Evolutionary conservation across 2,329 filamentous ascomycete species (phyloP), one percentile per base, ranked within the genome.

Genomic region (Monilinia aucupariae): DNA sequence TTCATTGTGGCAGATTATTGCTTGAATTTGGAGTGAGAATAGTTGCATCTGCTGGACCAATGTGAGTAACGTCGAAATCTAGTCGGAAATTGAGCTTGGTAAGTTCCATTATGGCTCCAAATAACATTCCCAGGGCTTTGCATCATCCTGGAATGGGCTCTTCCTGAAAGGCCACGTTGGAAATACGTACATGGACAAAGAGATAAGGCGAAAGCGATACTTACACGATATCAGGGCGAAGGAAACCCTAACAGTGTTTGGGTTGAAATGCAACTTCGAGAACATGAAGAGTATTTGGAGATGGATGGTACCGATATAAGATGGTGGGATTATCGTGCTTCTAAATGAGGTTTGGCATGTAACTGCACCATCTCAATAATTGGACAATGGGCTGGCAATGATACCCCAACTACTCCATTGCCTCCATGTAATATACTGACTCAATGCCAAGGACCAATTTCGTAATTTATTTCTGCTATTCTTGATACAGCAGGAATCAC

Each of bases 1-100:
- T 81, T 80, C 68, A 78, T 81, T 72, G 78, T 48, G 83, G 83
- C 4, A 79, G 83, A 32, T 85, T 86, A 73, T 73, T 86, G 34
- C 79, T 86, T 17, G 84, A 84, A 56, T 85, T 86, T 67, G 79
- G 79, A 62, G 78, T 80, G 7, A 75, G 75, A 45, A 76, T 81
- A 63, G 76, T 76, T 37, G 74, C 77, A 2, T 74, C 77, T 0
- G 78, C 79, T 9, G 79, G 77, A 3, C 79, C 78, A 15, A 76
- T 76, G 41, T 80, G 79, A 65, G 77, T 79, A 20, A 74, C 78
- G 10, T n/a, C 17, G n/a, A 32, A 7, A 4, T 20, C 70, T 79
- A n/a, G 67, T 73, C 4, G 71, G 69, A 1, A 64, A 70, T 7
- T 64, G 74, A 4, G 75, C 76, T 6, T 82, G 80, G 79, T 69